Evolutionary conservation across 495 filamentous ascomycete genomes (phyloP).

Genomic region (Aspergillus taichungensis): DNA sequence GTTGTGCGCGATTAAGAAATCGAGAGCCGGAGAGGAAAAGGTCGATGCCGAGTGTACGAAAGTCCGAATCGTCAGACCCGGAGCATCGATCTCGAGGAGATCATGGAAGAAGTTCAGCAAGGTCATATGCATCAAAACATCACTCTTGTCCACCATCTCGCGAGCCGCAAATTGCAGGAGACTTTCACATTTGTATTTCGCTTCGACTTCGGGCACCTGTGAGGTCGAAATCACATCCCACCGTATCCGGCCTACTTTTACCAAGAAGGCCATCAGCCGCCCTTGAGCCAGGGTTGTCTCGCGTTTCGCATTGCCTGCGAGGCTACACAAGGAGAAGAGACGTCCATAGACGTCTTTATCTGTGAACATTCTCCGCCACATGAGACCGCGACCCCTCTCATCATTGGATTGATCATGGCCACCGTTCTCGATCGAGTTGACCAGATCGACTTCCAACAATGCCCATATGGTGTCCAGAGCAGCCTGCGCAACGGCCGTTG

Average conservation of each 20-base stretch:
- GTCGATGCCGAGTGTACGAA: conserved; percentile 29
- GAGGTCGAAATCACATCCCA: conserved; percentile 52
- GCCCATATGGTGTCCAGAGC: conserved; percentile 57
- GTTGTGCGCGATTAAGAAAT: conserved; percentile 44
- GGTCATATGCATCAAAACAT: conserved; percentile 72
- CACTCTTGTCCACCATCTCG: conserved; percentile 64
- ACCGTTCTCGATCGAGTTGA: conserved; percentile 31
- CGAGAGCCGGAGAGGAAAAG: conserved; percentile 44
- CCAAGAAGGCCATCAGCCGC: conserved; percentile 60
- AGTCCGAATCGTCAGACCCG: conserved; percentile 24
- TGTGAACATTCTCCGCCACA: conserved; percentile 66
- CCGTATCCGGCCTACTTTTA: conserved; percentile 55
- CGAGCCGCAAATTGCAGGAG: conserved; percentile 67
- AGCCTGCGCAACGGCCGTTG: conserved; percentile 65
- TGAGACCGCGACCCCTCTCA: conserved; percentile 50
- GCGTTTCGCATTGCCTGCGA: conserved; percentile 37
- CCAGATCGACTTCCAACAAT: conserved; percentile 59
- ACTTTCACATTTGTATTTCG: conserved; percentile 43
- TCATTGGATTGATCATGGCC: conserved; percentile 28
- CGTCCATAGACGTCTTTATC: conserved; percentile 58
- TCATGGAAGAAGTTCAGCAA: conserved; percentile 67
- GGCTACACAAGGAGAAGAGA: conserved; percentile 54
- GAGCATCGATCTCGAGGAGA: conserved; percentile 43
- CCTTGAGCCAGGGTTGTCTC: conserved; percentile 74
- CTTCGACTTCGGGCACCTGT: conserved; percentile 52